Base-by-base conservation (phyloP, 2,329 filamentous ascomycete genomes). In the Exophiala dermatitidis region DNA sequence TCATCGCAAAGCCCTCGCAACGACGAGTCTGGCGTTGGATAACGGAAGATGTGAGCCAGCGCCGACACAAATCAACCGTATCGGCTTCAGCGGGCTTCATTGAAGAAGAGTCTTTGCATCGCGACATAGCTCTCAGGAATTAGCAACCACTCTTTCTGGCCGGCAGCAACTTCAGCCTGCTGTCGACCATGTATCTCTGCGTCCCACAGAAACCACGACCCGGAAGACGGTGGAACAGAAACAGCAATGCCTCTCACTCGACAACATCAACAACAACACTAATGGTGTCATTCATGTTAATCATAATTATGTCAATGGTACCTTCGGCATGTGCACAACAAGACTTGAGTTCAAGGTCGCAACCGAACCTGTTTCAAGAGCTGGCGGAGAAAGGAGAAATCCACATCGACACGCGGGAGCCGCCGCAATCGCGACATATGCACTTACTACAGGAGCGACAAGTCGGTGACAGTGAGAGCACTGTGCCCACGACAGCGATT, bases 201-300 rank as follows among this genome's bases (percentile, higher is more conserved):
- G 48, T 34, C 19, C 26, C 41, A 40, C 50, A 46, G 64, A 63
- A 40, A 62, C 63, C 66, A 67, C 70, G 53, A 44, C 52, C 46
- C 31, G 57, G 49, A 34, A 43, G 53, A 44, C 43, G 53, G 55
- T 29, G 47, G 41, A 26, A 44, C 19, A 10, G 38, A 6, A 37
- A 3, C 12, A 43, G 56, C 19, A 19, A 19, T 19, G 19, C 19
- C 19, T 19, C 19, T 41, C 5, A 33, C 9, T 29, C 7, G 3
- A 32, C 9, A 12, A 38, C 6, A 3, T 41, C 30, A 31, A 5
- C 8, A 10, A 40, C 51, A 29, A 36, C 19, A 19, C 19, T 54
- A 40, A 50, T 59, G 46, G 32, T 58, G 12, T 51, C 51, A 29
- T 31, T 60, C 40, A 53, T 60, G 19, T 19, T 19, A 19, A 41